These are phyloP conservation scores for Chara braunii DNA, from an alignment of 139 green algal genomes.

Conservation along the genomic window DNA sequence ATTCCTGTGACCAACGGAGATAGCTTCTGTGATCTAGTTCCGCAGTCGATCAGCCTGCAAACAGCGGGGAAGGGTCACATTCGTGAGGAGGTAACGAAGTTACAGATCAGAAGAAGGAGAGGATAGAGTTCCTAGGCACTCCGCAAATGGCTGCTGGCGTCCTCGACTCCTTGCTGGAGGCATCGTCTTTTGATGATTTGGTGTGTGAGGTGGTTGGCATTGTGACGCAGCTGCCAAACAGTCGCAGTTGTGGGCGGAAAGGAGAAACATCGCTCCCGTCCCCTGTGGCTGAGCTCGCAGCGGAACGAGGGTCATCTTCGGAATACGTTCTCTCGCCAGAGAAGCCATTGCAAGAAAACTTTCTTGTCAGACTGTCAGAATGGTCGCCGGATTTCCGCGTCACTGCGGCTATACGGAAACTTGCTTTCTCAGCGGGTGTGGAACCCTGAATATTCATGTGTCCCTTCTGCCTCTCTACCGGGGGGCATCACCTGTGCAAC, in stretches of 20 bases:
- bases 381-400: conserved; percentile 83
- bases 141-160: no score
- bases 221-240: conserved; percentile 27
- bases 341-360: conserved; percentile 44
- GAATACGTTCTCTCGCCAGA: neutral
- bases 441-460: conserved; percentile 94
- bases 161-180: no score
- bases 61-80: no score
- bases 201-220: conserved; percentile 31
- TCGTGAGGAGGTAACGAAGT: no score
- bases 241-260: conserved; percentile 6
- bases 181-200: no score
- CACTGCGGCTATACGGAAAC: conserved; percentile 94
- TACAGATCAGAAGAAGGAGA: no score
- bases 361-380: conserved; percentile 57
- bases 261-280: conserved; percentile 5
- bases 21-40: no score
- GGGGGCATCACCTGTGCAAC: conserved; percentile 90
- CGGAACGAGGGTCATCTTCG: neutral
- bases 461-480: conserved; percentile 83
- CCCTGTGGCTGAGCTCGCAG: conserved; percentile 10
- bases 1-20: no score
- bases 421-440: conserved; percentile 70
- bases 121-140: no score
- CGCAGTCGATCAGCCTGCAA: no score